Conservation (phyloP, 1,284 basidiomycete genomes). For the Neotropicomus parvogracilis region DNA sequence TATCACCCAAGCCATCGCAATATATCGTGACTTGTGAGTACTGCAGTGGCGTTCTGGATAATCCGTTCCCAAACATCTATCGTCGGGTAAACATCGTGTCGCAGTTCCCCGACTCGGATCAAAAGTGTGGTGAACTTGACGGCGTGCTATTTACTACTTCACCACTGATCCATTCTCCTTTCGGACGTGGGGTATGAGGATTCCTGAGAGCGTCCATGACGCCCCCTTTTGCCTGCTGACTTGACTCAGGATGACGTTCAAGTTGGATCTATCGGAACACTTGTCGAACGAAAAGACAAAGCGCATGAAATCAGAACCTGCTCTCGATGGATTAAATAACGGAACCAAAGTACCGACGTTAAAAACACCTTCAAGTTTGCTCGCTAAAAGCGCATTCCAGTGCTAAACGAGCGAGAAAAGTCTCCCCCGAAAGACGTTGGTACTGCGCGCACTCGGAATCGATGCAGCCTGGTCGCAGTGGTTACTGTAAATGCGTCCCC, state of each 20-base stretch:
- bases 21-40: background rate
- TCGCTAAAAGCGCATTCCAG: too few species aligned
- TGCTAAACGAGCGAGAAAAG: too few species aligned
- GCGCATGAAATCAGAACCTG: slow-evolving; percentile 42
- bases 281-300: slow-evolving; percentile 43
- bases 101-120: background rate
- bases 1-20: background rate
- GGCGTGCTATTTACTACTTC: slow-evolving; percentile 14
- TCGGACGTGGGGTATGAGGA: slow-evolving; percentile 10
- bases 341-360: too few species aligned
- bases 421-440: too few species aligned
- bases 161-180: too few species aligned
- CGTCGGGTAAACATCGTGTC: too few species aligned
- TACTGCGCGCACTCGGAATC: too few species aligned
- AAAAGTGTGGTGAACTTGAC: slow-evolving; percentile 14
- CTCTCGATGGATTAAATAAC: too few species aligned
- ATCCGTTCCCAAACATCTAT: too few species aligned
- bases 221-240: slow-evolving; percentile 30
- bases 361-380: background rate
- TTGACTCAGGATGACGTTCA: slow-evolving; percentile 29
- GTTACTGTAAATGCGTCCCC: too few species aligned
- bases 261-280: slow-evolving; percentile 40
- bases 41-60: too few species aligned
- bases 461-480: too few species aligned
- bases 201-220: slow-evolving; percentile 36